Percentiles rank a stretch among this genome's conserved stretches.
Evolutionary conservation across 2,329 filamentous ascomycete genomes (phyloP).

Genomic region (Fusarium chlamydosporum): DNA sequence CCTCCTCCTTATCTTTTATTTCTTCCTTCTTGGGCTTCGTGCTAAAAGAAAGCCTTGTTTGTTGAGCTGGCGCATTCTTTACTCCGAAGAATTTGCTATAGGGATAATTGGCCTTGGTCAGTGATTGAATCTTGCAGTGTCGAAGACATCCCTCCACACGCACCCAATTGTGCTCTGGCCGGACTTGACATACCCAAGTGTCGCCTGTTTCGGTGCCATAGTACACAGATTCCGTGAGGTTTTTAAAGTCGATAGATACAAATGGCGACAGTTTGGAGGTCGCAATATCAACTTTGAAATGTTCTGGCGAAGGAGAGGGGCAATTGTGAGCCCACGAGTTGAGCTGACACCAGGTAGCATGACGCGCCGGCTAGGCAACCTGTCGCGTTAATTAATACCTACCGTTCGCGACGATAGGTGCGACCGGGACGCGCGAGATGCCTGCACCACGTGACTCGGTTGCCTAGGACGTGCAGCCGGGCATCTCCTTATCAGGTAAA

Average conservation of each 20-base stretch:
- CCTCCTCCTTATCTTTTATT: conserved; percentile 52
- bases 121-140: conserved; percentile 9
- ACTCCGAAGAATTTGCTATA: conserved; percentile 86
- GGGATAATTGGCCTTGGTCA: conserved; percentile 19
- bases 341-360: conserved; percentile 49
- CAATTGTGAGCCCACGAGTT: conserved; percentile 39
- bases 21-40: conserved; percentile 64
- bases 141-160: conserved; percentile 53
- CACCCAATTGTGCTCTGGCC: conserved; percentile 82
- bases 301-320: conserved; percentile 35
- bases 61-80: conserved; percentile 71
- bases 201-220: conserved; percentile 79
- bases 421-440: conserved; percentile 45
- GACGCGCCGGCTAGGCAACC: conserved; percentile 58
- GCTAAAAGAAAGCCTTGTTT: conserved; percentile 84
- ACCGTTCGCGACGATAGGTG: conserved; percentile 38
- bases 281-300: conserved; percentile 24
- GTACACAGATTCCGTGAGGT: conserved; percentile 35
- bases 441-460: conserved; percentile 46
- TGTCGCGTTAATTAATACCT: conserved; percentile 57
- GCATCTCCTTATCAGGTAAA: conserved; percentile 10
- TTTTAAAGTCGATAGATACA: conserved; percentile 20
- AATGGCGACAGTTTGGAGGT: conserved; percentile 13
- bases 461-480: conserved; percentile 12
- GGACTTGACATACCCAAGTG: conserved; percentile 87